Evolutionary conservation across 2,329 filamentous ascomycete species (phyloP), one percentile per base, ranked within the genome.

Genomic region (Ascochyta koolunga): DNA sequence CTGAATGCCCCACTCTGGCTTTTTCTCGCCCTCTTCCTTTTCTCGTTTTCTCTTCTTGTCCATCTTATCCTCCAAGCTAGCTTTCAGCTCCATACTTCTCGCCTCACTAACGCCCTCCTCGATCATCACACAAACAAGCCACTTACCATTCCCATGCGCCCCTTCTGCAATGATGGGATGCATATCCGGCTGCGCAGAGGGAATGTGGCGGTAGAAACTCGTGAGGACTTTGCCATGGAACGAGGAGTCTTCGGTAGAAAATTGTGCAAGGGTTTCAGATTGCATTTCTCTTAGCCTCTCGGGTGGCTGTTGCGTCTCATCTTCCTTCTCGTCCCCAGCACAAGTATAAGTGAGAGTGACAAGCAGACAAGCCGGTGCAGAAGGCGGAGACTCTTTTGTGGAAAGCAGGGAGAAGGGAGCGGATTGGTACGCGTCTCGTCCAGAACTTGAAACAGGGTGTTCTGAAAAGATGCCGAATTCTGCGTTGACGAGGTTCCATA

Each of bases 401-500:
- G 35, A 35, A 15, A 47, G 33, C 37, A 39, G 24, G 4, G 24
- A 16, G 2, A 38, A 3, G 4, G 51, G 22, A 11, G 45, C 5
- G 6, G 25, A n/a, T 2, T 49, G 39, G n/a, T 54, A 49, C 4
- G 13, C 5, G 35, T 21, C 19, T 21, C 13, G 35, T 13, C 18
- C 37, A 11, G 24, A 9, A 5, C 8, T 19, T 4, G 36, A 42
- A 15, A 19, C 15, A 37, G 3, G 4, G 5, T 41, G 50, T 27
- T 51, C 36, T 27, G 47, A 51, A 7, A 49, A 63, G 16, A 64
- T 51, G 1, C 47, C 49, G 27, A 65, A 65, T 13, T 27, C 29
- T 5, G 62, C 62, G 40, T 60, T 41, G 2, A 54, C 50, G 9
- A 65, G 10, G n/a, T 65, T 32, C 39, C 47, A 65, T 7, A 65